Base-by-base conservation (phyloP, 2,329 filamentous ascomycete species). In the Alternaria rosae region DNA sequence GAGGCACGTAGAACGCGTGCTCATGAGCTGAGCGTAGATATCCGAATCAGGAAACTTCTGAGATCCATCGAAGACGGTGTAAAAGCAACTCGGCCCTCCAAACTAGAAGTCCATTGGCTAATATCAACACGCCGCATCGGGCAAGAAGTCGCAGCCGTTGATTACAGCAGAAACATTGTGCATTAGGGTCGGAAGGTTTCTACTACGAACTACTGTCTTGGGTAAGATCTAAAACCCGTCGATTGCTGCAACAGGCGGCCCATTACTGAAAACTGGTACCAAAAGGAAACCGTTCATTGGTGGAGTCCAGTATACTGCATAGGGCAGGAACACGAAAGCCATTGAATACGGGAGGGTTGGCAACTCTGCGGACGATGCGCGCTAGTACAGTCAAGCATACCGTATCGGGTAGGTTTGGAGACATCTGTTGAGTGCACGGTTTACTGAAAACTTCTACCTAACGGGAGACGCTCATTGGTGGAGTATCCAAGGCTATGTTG, bases 221-320 rank as follows among this genome's bases (percentile, higher is more conserved):
- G 54, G 54, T 12, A 57, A 12, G 35, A 38, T 9, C 35, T 38
- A 2, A 54, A 45, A 35, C 3, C 25, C n/a, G 25, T 60, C 13
- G 44, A 60, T 35, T 8, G 3, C 30, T 8, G 26, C 5, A 50
- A 20, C 45, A 50, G 45, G 45, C 45, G 26, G 28, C 41, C 52
- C 50, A 48, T 55, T 48, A 54, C 51, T 55, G 43, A 20, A 55
- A 50, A 55, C 21, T 32, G 25, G 20, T 30, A 35, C 38, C 38
- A 35, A 38, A 52, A n/a, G 38, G 32, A 26, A 26, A n/a, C 21
- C 48, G 20, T 13, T 43, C 25, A 58, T 58, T 58, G 47, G 55
- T 10, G 6, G 10, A 53, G 17, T 2, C 20, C 15, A 52, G 20
- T 41, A 30, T 45, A 9, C 55, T 32, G 15, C 23, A 47, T 48